Conservation (phyloP, 192 early-diverging fungal species). For the Cetraspora pellucida region DNA sequence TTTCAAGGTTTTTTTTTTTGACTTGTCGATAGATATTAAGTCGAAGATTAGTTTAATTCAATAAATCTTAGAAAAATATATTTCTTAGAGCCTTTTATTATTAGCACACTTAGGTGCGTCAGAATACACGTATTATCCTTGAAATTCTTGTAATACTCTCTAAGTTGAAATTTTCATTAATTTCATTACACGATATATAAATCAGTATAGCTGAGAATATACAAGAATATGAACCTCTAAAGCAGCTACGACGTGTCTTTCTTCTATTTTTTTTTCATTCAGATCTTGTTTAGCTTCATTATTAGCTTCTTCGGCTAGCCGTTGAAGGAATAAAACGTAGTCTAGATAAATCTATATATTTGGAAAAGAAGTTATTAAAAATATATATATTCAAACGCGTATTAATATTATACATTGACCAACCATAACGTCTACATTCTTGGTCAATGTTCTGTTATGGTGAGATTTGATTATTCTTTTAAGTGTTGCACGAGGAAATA, state of each 20-base stretch:
- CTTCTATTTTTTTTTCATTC: neutral
- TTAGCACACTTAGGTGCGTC: no score
- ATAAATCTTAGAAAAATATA: no score
- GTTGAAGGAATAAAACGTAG: neutral
- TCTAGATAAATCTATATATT: neutral
- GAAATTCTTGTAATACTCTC: conserved; percentile 8
- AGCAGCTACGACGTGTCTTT: neutral
- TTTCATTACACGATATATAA: no score
- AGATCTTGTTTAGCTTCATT: neutral
- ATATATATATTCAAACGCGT: neutral
- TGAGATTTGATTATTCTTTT: conserved; percentile 6
- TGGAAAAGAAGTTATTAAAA: neutral
- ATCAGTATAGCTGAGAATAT: neutral
- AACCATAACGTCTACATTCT: conserved; percentile 7
- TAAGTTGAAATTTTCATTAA: no score
- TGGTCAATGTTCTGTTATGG: neutral
- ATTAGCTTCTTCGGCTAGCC: neutral
- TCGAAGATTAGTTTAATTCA: no score
- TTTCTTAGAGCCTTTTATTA: no score
- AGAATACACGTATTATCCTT: no score
- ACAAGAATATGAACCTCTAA: neutral
- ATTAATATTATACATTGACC: neutral
- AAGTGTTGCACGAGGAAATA: conserved; percentile 1
- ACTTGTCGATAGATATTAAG: no score
- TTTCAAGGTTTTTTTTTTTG: no score